These are phyloP conservation scores for Fusarium bactridioides DNA, from an alignment of 2,329 filamentous ascomycete genomes.

Conservation along the genomic window DNA sequence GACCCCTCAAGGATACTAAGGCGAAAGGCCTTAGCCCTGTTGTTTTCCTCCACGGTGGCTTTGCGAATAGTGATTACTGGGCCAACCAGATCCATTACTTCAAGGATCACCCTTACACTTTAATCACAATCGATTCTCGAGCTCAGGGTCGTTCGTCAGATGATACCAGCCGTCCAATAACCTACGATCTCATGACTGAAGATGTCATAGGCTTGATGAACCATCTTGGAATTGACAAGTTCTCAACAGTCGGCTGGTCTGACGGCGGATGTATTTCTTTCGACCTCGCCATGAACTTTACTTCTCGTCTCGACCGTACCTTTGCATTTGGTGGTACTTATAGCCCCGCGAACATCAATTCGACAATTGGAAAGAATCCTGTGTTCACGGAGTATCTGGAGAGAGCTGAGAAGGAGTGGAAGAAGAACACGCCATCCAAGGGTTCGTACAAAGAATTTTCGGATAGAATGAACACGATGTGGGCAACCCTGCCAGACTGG, in stretches of 20 bases:
- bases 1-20: background rate
- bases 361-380: background rate
- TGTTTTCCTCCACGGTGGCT: background rate
- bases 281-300: background rate
- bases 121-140: background rate
- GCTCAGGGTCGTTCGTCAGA: background rate
- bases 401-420: background rate
- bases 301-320: background rate
- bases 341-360: background rate
- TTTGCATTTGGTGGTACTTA: background rate
- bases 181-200: background rate
- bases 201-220: background rate
- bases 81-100: background rate
- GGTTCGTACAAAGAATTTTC: background rate
- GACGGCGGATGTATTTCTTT: background rate
- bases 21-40: background rate
- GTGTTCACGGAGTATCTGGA: background rate
- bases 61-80: background rate
- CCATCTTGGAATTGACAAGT: background rate
- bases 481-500: background rate
- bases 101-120: background rate
- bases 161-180: background rate
- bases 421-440: background rate
- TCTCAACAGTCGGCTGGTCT: background rate
- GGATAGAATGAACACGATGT: background rate